phyloP scores from a whole-genome alignment of 73 alveolate genomes.

The Stentor roeselii region DNA sequence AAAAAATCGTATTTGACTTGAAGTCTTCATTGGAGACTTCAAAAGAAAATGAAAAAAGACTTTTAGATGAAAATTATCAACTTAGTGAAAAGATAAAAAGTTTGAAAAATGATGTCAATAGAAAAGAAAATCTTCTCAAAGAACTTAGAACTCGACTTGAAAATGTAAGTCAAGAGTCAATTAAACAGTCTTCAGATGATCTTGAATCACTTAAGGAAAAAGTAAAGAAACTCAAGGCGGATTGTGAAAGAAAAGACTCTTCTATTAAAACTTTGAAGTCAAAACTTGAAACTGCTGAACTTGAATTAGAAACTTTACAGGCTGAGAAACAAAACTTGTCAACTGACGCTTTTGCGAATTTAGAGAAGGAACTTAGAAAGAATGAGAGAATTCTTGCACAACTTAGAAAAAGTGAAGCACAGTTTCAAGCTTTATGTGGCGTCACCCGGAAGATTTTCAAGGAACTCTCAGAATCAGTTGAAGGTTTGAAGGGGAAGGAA shows the following conservation, averaged over 20 bases:
- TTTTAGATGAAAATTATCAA: conserved; percentile 33
- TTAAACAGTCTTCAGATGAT: conserved; percentile 26
- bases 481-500: conserved; percentile 21
- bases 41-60: conserved; percentile 32
- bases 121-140: conserved; percentile 45
- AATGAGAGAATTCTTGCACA: conserved; percentile 28
- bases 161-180: not conserved
- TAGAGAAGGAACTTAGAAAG: conserved; percentile 37
- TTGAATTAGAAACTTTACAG: conserved; percentile 38
- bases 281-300: conserved; percentile 35
- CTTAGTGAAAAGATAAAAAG: conserved; percentile 35
- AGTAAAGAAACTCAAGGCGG: conserved; percentile 47
- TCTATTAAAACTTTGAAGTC: conserved; percentile 38
- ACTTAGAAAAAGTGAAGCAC: conserved; percentile 35
- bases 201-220: conserved; percentile 45
- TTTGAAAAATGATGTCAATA: conserved; percentile 28
- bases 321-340: conserved; percentile 23
- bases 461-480: conserved; percentile 30
- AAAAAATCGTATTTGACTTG: conserved; percentile 36
- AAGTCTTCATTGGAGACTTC: conserved; percentile 26
- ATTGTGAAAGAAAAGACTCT: conserved; percentile 49
- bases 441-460: conserved; percentile 27
- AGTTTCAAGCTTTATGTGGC: not conserved
- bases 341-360: conserved; percentile 16
- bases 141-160: conserved; percentile 50